Conservation (phyloP, 2,329 filamentous ascomycete genomes). For the Stenocarpella maydis region DNA sequence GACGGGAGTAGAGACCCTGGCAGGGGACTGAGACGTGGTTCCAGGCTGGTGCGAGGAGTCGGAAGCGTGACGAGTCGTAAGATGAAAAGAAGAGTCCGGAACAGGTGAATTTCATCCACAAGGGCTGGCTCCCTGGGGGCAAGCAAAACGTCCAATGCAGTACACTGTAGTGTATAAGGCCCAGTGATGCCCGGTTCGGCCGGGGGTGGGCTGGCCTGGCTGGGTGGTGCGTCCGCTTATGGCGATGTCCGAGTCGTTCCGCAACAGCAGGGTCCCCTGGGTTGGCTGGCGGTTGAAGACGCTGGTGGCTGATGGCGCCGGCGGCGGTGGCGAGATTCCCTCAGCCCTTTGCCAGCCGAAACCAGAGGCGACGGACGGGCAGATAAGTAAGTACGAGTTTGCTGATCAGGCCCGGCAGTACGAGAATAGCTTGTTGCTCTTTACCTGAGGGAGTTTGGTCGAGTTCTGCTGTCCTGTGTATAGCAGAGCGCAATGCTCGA, state of each 20-base stretch:
- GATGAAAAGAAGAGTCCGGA: slow-evolving; percentile 10
- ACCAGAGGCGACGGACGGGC: not conserved
- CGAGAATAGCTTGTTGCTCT: slow-evolving; percentile 2
- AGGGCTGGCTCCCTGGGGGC: slow-evolving; percentile 12
- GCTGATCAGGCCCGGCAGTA: slow-evolving; percentile 7
- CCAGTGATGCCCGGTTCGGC: slow-evolving; percentile 13
- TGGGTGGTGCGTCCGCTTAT: slow-evolving; percentile 18
- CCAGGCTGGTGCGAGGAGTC: too few species aligned
- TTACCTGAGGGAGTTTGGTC: slow-evolving; percentile 1
- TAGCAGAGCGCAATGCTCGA: not conserved
- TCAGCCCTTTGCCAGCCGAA: slow-evolving; percentile 26
- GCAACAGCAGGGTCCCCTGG: slow-evolving; percentile 20
- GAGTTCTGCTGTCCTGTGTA: not conserved
- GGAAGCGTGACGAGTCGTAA: slow-evolving; percentile 7
- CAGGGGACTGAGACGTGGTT: not conserved
- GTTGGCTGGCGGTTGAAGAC: slow-evolving; percentile 21
- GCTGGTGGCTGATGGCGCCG: slow-evolving; percentile 24
- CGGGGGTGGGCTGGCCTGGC: too few species aligned
- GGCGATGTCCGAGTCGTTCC: slow-evolving; percentile 28
- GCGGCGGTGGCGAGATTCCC: slow-evolving; percentile 27
- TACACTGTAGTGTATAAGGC: too few species aligned
- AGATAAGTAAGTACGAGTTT: not conserved
- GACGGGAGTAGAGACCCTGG: not conserved
- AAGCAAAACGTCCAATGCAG: slow-evolving; percentile 25
- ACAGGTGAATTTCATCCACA: not conserved